Evolutionary conservation across 306 rosid species (phyloP), one percentile per base, ranked within the genome.

Genomic region (Coriaria nepalensis): DNA sequence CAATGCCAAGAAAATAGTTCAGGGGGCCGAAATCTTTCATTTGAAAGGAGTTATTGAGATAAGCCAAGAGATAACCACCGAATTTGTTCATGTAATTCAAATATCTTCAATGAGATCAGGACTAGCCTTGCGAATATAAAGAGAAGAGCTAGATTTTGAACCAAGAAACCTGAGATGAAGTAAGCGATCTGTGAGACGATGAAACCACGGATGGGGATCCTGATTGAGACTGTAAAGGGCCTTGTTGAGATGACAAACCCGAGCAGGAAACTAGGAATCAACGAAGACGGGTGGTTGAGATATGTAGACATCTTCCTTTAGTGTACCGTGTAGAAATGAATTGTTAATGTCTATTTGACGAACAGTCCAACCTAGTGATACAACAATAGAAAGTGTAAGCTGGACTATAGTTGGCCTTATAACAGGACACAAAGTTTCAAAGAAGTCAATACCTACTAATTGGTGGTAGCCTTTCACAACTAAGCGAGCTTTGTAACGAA

Each of bases 311-410:
- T 38, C 41, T 6, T 38, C 6, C 6, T 6, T 38, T 38, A 38
- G 6, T 6, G 0, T 2, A 0, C 38, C 10, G 5, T 53, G 59
- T 3, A 53, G 0, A 39, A 53, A 53, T 0, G n/a, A 10, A n/a
- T 53, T 62, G 5, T 33, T 32, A 0, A 53, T 35, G n/a, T 52
- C 48, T 37, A 53, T 6, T 13, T 53, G 68, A 9, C 4, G 13
- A 0, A 62, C 12, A 5, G 43, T 2, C 56, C 56, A 63, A 7
- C 49, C 15, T 2, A 6, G 0, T 2, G 9, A 41, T 4, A 50
- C 5, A 2, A 47, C 45, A 47, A 49, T 9, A 6, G 40, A 13
- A 2, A 63, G 34, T 0, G 55, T 39, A 9, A 13, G 6, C 5
- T 10, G 29, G 6, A 38, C 6, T 38, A 6, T 38, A 38, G 41